Conservation (phyloP, 306 rosid genomes). For the Begonia masoniana region DNA sequence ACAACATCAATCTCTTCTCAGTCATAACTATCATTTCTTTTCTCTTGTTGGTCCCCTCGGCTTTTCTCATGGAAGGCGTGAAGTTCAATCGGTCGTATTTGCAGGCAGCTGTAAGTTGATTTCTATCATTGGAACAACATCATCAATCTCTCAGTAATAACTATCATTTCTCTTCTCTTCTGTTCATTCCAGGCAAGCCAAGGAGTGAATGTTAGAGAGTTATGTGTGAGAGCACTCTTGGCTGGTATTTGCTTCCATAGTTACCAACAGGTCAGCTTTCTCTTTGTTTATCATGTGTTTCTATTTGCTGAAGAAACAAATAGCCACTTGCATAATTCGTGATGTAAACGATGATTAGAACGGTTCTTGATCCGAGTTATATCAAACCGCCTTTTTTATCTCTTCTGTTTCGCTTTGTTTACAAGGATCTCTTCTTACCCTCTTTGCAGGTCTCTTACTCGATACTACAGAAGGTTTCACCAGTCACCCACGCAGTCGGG, state of each 20-base stretch:
- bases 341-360: too few species aligned
- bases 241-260: constrained; percentile 96
- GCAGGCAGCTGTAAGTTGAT: constrained; percentile 59
- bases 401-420: too few species aligned
- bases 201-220: constrained; percentile 64
- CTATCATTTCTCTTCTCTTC: background rate
- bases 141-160: too few species aligned
- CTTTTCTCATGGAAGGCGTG: constrained; percentile 71
- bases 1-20: constrained; percentile 94
- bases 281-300: background rate
- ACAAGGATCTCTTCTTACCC: background rate
- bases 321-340: too few species aligned
- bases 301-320: too few species aligned
- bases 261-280: constrained; percentile 67
- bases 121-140: too few species aligned
- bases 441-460: constrained; percentile 74
- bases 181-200: constrained; percentile 18
- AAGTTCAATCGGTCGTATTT: constrained; percentile 58
- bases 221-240: constrained; percentile 51
- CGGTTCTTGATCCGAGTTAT: too few species aligned
- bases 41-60: constrained; percentile 54
- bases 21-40: constrained; percentile 84
- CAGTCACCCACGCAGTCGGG: constrained; percentile 87
- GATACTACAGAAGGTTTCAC: constrained; percentile 91
- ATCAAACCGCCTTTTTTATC: too few species aligned